Evolutionary conservation across 2,329 filamentous ascomycete species (phyloP), one percentile per base, ranked within the genome.

Genomic region (Pestalotiopsis fici): DNA sequence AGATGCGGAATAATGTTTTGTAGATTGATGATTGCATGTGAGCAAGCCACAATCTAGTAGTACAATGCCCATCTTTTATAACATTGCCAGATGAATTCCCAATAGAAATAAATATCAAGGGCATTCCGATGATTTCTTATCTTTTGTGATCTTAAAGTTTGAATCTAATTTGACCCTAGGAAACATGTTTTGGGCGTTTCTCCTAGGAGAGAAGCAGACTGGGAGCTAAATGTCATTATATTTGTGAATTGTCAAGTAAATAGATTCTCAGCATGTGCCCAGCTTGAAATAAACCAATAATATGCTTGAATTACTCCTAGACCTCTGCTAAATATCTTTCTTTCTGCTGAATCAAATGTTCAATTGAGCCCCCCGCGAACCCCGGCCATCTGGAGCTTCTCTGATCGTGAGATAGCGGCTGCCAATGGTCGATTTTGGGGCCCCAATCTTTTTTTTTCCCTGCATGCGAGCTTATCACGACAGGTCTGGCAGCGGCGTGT

Each of bases 381-480:
- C 57, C 57, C 31, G 31, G n/a, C 27, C 12, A 13, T 2, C n/a
- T 47, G 18, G n/a, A 7, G n/a, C 28, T 31, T 4, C 56, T 18
- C 13, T 59, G 3, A 35, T 1, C 31, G 31, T 35, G 31, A 31
- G 57, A 31, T 35, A 21, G 57, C 31, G 43, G 43, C 62, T 12
- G n/a, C 35, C 60, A 18, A 21, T 63, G 37, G 27, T 37, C 31
- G 6, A 35, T 47, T n/a, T n/a, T n/a, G 25, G 35, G 59, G 28
- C 47, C 15, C 43, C 31, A 63, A 63, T 43, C 37, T 28, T 54
- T 63, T 50, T 43, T 43, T 43, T 43, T 39, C 12, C 39, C 31
- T 54, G 60, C 60, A 63, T 63, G 37, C 60, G 27, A 47, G 31
- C 62, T 64, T 64, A 64, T 64, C 62, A 64, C n/a, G 23, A 55